A percentile compares a stretch with the other conserved stretches of the same genome.
phyloP scores from a whole-genome alignment of 257 asterid species.

The Nemophila menziesii region DNA sequence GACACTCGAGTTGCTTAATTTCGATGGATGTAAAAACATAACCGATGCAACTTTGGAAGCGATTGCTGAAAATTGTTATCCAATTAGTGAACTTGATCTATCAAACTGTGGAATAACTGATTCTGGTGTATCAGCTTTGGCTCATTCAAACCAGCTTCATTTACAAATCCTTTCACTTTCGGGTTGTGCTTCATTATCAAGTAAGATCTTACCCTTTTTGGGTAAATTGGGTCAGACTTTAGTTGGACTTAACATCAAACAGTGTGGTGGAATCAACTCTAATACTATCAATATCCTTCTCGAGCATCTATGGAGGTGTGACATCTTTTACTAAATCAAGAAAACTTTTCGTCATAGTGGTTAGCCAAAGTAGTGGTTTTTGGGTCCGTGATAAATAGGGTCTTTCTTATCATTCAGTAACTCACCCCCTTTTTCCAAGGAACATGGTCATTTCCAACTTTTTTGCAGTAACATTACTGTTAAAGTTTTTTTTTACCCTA shows the following conservation, averaged over 20 bases:
- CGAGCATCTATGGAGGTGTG: constrained; percentile 77
- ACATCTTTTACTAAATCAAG: constrained; percentile 44
- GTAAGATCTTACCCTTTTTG: constrained; percentile 45
- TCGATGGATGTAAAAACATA: constrained; percentile 53
- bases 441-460: constrained; percentile 28
- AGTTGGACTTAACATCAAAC: constrained; percentile 63
- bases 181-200: constrained; percentile 46
- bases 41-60: constrained; percentile 51
- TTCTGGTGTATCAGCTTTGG: constrained; percentile 48
- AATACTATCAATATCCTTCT: constrained; percentile 31
- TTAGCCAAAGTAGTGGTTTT: constrained; percentile 23
- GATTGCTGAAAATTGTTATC: constrained; percentile 43
- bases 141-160: constrained; percentile 37
- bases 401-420: constrained; percentile 24
- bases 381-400: constrained; percentile 32
- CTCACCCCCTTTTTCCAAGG: constrained; percentile 40
- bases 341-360: constrained; percentile 19
- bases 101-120: constrained; percentile 49
- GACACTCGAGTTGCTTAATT: constrained; percentile 53
- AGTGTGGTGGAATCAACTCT: constrained; percentile 46
- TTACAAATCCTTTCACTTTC: constrained; percentile 58
- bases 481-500: constrained; percentile 25
- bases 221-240: constrained; percentile 38
- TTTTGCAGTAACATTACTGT: constrained; percentile 61
- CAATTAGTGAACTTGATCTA: constrained; percentile 52